phyloP scores from a whole-genome alignment of 2,329 filamentous ascomycete species.

The Penicillium decumbens region DNA sequence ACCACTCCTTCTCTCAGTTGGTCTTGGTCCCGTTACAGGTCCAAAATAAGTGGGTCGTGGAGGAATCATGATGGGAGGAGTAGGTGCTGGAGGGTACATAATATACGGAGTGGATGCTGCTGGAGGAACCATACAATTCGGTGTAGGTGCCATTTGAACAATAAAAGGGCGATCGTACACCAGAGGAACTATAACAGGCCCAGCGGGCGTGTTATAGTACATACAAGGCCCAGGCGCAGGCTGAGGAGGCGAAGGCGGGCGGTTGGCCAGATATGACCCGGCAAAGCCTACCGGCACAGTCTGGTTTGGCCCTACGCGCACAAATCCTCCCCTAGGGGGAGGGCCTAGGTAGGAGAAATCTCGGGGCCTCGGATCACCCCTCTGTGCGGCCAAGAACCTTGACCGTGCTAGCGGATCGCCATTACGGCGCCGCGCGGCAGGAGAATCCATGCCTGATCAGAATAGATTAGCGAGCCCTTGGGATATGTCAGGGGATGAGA shows the following conservation, averaged over 20 bases:
- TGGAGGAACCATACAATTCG: too few species aligned
- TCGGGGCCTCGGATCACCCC: not conserved
- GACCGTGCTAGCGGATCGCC: not conserved
- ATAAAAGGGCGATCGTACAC: too few species aligned
- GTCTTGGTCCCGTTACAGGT: too few species aligned
- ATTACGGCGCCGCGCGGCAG: not conserved
- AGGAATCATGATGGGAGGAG: too few species aligned
- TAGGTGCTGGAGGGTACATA: too few species aligned
- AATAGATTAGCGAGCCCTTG: not conserved
- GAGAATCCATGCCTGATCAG: not conserved
- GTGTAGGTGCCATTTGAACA: too few species aligned
- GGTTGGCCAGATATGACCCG: not conserved
- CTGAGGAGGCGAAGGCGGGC: too few species aligned
- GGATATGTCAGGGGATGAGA: not conserved
- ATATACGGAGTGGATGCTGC: too few species aligned
- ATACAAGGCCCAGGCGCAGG: too few species aligned
- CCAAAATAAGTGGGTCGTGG: too few species aligned
- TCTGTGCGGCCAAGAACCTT: not conserved
- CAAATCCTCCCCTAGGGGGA: not conserved
- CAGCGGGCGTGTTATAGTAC: not conserved
- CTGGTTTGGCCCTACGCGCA: not conserved
- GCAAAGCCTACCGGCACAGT: not conserved
- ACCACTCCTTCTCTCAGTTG: not conserved
- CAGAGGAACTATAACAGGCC: not conserved
- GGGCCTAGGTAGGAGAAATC: not conserved